phyloP scores from a whole-genome alignment of 2,329 filamentous ascomycete genomes.

The Tolypocladium nubicola region DNA sequence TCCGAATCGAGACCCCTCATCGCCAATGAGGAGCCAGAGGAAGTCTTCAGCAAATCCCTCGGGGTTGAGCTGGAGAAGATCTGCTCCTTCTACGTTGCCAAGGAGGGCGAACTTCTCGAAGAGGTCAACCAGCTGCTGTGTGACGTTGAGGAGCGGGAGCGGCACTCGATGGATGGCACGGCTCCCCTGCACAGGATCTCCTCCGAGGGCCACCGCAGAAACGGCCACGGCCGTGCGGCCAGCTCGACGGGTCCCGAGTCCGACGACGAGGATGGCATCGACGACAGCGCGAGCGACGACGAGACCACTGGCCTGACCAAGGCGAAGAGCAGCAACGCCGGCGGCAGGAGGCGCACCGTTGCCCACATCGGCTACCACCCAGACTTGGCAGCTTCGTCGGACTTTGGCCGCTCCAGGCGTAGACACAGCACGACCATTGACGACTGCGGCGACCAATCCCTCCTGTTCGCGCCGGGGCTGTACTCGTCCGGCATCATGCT shows the following conservation, averaged over 20 bases:
- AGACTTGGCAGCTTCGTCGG: slow-evolving; percentile 54
- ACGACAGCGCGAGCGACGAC: slow-evolving; percentile 52
- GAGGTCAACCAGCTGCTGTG: slow-evolving; percentile 69
- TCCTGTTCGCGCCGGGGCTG: slow-evolving; percentile 50
- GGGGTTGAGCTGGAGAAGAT: slow-evolving; percentile 92
- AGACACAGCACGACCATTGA: slow-evolving; percentile 62
- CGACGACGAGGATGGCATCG: slow-evolving; percentile 43
- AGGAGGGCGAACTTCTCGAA: slow-evolving; percentile 77
- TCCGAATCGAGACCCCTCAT: slow-evolving; percentile 80
- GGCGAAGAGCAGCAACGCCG: slow-evolving; percentile 27
- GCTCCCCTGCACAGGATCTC: slow-evolving; percentile 23
- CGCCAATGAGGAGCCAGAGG: slow-evolving; percentile 62
- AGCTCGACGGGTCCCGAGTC: slow-evolving; percentile 34
- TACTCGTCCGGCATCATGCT: slow-evolving; percentile 67
- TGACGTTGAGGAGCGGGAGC: slow-evolving; percentile 61
- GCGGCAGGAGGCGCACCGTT: slow-evolving; percentile 25
- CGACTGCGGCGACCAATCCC: slow-evolving; percentile 66
- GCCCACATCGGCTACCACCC: slow-evolving; percentile 26
- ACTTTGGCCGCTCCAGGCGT: slow-evolving; percentile 42
- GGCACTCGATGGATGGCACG: slow-evolving; percentile 37
- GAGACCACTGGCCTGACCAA: slow-evolving; percentile 45
- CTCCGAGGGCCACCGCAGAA: slow-evolving; percentile 13
- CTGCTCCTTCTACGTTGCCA: slow-evolving; percentile 77
- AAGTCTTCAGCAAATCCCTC: slow-evolving; percentile 69
- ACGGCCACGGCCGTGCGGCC: slow-evolving; percentile 14